Evolutionary conservation across 2,329 filamentous ascomycete species (phyloP), one percentile per base, ranked within the genome.

Genomic region (Cyclaneusma minus): DNA sequence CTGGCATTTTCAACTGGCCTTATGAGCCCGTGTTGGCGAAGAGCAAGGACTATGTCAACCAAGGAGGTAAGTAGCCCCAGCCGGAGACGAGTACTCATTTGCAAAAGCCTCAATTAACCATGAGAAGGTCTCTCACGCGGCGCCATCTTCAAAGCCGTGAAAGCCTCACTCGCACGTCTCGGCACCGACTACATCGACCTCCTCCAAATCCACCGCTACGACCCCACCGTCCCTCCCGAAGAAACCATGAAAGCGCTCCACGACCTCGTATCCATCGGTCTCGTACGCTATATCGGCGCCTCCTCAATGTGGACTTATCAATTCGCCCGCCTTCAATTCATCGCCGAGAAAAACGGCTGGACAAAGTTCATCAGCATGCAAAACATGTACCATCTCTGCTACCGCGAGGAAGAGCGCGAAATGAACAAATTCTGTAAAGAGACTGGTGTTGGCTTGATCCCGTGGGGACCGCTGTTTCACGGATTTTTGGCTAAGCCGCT

Each of bases 91-190:
- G 13, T 11, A 12, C 9, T 22, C 14, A 9, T 51, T 46, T 24
- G n/a, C n/a, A n/a, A n/a, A n/a, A n/a, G n/a, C n/a, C n/a, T n/a
- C n/a, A n/a, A n/a, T n/a, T n/a, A n/a, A n/a, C n/a, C n/a, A n/a
- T n/a, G n/a, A n/a, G n/a, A n/a, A n/a, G 70, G 71, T 0, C 48
- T 76, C 9, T 64, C 58, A 15, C 52, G 71, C 21, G 69, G 67
- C 39, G 63, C 68, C 32, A 68, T 77, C 36, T 64, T 76, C 37
- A 61, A 68, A 32, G 66, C 68, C 0, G 70, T 77, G 3, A 60
- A 75, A 22, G 56, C 51, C 26, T 66, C 60, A 32, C 48, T 68
- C 1, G 48, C 56, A 34, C 44, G 64, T 5, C 49, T 72, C 16
- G 57, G 56, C 19, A 65, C 58, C 2, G 36, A 49, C 2, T 69